A percentile compares a stretch with the other conserved stretches of the same genome.
Conservation (phyloP, 306 rosid genomes). For the Dicorynia guianensis region DNA sequence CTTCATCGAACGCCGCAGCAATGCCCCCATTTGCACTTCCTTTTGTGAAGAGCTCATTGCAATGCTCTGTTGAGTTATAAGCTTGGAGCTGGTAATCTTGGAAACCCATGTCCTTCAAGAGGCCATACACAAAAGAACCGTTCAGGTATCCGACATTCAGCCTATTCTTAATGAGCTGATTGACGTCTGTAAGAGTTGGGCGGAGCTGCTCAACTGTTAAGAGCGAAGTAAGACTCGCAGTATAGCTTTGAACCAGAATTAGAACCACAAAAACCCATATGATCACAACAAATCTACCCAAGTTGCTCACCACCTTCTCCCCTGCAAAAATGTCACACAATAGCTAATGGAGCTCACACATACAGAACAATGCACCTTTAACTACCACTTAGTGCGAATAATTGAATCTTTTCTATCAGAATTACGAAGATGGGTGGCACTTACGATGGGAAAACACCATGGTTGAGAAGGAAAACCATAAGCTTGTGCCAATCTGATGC, state of each 20-base stretch:
- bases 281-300: slow-evolving; percentile 64
- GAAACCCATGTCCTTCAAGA: slow-evolving; percentile 47
- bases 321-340: slow-evolving; percentile 41
- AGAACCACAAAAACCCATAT: slow-evolving; percentile 73
- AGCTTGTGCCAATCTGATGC: slow-evolving; percentile 67
- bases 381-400: no score
- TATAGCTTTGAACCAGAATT: slow-evolving; percentile 70
- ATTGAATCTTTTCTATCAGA: neutral
- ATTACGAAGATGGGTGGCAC: slow-evolving; percentile 4
- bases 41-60: slow-evolving; percentile 46
- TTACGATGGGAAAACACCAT: slow-evolving; percentile 65
- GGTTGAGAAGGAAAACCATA: slow-evolving; percentile 79
- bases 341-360: neutral
- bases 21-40: slow-evolving; percentile 63
- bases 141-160: slow-evolving; percentile 54
- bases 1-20: slow-evolving; percentile 63
- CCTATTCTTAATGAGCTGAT: slow-evolving; percentile 42
- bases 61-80: slow-evolving; percentile 41
- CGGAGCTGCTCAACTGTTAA: slow-evolving; percentile 65
- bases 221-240: slow-evolving; percentile 66
- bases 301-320: slow-evolving; percentile 60
- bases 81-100: slow-evolving; percentile 35
- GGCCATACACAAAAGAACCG: slow-evolving; percentile 50
- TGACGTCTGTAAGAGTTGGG: slow-evolving; percentile 53
- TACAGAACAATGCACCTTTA: neutral